These are phyloP conservation scores for Clohesyomyces aquaticus DNA, from an alignment of 495 filamentous ascomycete species.

Conservation along the genomic window DNA sequence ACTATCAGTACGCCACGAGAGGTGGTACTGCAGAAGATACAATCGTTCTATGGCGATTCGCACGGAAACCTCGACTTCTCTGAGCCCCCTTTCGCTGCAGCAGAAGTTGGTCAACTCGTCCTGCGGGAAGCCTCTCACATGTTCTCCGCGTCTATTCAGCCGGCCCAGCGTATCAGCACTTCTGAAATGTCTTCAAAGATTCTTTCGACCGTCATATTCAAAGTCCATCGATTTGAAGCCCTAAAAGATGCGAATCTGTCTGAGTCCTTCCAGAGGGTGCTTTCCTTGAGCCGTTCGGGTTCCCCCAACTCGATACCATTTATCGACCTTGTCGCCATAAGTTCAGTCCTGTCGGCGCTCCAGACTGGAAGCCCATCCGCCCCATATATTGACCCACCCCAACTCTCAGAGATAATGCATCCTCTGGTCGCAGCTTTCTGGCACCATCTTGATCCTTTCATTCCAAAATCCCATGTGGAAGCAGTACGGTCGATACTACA, in stretches of 20 bases:
- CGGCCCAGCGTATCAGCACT: background rate
- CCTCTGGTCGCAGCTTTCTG: conserved; percentile 72
- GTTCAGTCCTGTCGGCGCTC: conserved; percentile 64
- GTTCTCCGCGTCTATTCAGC: conserved; percentile 22
- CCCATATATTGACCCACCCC: conserved; percentile 56
- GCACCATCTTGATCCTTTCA: conserved; percentile 74
- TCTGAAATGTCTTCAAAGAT: conserved; percentile 31
- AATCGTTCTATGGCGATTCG: conserved; percentile 31
- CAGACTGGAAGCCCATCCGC: conserved; percentile 54
- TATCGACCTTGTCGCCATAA: conserved; percentile 49
- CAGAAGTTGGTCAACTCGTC: conserved; percentile 23
- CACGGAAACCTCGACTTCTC: conserved; percentile 36
- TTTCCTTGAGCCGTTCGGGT: conserved; percentile 9
- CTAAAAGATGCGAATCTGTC: conserved; percentile 23
- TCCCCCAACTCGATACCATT: conserved; percentile 24
- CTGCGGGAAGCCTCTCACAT: conserved; percentile 25
- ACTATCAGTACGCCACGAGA: conserved; percentile 6
- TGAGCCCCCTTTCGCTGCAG: conserved; percentile 30
- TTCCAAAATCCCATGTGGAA: conserved; percentile 92
- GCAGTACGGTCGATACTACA: conserved; percentile 84
- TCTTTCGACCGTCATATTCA: conserved; percentile 31
- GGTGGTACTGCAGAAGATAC: conserved; percentile 19
- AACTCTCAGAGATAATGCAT: conserved; percentile 68
- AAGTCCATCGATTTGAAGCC: conserved; percentile 14
- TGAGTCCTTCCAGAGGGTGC: conserved; percentile 14